These are phyloP conservation scores for Cercospora sojina DNA, from an alignment of 2,329 filamentous ascomycete species.

Conservation along the genomic window DNA sequence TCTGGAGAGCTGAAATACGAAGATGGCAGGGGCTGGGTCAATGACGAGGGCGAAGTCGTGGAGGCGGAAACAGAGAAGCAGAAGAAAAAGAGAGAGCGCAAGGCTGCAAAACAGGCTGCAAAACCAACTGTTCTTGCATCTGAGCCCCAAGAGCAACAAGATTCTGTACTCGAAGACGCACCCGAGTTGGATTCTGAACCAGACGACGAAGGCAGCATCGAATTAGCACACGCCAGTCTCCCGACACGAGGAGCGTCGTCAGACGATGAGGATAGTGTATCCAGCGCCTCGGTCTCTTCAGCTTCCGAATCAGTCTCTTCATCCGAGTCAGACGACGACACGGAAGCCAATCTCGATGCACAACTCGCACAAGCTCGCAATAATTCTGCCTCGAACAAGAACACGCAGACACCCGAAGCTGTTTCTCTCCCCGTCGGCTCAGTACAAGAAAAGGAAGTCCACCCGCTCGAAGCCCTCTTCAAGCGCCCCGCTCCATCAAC, in stretches of 20 bases:
- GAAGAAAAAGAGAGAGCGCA: constrained; percentile 36
- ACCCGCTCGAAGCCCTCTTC: constrained; percentile 90
- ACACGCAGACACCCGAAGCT: constrained; percentile 14
- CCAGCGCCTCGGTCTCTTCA: constrained; percentile 16
- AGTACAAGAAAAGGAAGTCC: constrained; percentile 51
- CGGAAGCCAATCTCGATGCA: constrained; percentile 19
- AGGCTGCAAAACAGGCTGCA: constrained; percentile 18
- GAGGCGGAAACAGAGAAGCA: constrained; percentile 51
- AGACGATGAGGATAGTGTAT: constrained; percentile 15
- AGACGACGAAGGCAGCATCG: constrained; percentile 17
- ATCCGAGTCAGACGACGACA: constrained; percentile 14
- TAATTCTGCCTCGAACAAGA: constrained; percentile 25
- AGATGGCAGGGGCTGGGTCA: constrained; percentile 85
- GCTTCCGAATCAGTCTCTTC: constrained; percentile 4
- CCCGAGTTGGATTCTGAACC: constrained; percentile 18
- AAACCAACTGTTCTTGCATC: not conserved
- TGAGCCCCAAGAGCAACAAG: constrained; percentile 1
- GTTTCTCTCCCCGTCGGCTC: constrained; percentile 14
- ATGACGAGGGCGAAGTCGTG: constrained; percentile 72
- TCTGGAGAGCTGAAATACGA: constrained; percentile 63
- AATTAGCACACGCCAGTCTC: constrained; percentile 15
- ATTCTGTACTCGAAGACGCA: constrained; percentile 13
- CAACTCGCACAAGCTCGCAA: constrained; percentile 24
- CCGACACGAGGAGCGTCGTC: constrained; percentile 15
- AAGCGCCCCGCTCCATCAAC: constrained; percentile 62